phyloP scores from a whole-genome alignment of 2,329 filamentous ascomycete species.

The Botrytis fabae region DNA sequence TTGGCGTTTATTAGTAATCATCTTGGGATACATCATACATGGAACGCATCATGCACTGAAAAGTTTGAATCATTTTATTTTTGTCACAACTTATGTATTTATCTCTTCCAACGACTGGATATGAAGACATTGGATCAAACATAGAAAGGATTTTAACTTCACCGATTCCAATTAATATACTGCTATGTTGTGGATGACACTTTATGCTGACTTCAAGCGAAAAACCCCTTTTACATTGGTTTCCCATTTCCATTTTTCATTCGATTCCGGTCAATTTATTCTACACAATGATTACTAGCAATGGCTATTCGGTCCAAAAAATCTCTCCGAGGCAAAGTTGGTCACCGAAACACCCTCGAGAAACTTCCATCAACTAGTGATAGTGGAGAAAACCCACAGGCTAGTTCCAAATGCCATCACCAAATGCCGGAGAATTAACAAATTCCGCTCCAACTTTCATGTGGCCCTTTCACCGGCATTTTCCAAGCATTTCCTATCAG shows the following conservation, averaged over 20 bases:
- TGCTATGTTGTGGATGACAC: neutral
- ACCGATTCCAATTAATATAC: neutral
- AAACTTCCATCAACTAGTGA: neutral
- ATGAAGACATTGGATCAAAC: neutral
- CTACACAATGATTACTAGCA: neutral
- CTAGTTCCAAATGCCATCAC: neutral
- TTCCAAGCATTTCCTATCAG: neutral
- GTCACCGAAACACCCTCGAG: neutral
- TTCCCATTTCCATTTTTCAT: neutral
- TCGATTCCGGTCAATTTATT: neutral
- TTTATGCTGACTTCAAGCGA: slow-evolving; percentile 2
- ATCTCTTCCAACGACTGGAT: neutral
- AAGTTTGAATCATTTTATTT: neutral
- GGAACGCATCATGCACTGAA: slow-evolving; percentile 12
- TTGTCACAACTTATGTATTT: neutral
- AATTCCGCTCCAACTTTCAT: neutral
- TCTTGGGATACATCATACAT: slow-evolving; percentile 18
- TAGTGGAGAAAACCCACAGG: slow-evolving; percentile 8
- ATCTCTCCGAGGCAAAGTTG: neutral
- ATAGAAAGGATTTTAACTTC: neutral
- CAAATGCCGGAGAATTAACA: neutral
- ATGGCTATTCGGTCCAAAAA: neutral
- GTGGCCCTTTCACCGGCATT: neutral
- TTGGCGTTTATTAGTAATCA: neutral
- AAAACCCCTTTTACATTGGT: neutral